A percentile compares a stretch with the other conserved stretches of the same genome.
These are phyloP conservation scores for Lasiosphaeria hispida DNA, from an alignment of 495 filamentous ascomycete genomes.

Conservation along the genomic window DNA sequence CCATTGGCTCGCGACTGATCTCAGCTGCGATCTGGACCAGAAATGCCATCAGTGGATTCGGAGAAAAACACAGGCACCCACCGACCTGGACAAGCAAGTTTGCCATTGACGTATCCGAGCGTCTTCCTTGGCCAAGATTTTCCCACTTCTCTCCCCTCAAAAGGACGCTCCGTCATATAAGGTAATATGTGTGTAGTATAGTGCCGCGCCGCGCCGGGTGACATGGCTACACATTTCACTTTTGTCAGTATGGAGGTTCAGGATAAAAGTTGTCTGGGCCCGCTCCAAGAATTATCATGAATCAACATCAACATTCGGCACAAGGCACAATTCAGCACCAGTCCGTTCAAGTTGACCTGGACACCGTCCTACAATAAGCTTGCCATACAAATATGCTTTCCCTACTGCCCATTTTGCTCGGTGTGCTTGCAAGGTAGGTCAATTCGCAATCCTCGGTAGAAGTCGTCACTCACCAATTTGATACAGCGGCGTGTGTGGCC, in stretches of 20 bases:
- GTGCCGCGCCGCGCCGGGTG: constrained; percentile 4
- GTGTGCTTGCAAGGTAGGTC: constrained; percentile 5
- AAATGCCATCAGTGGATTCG: neutral
- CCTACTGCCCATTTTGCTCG: constrained; percentile 3
- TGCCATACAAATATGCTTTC: constrained; percentile 3
- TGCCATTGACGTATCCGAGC: neutral
- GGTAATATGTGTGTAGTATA: constrained; percentile 20
- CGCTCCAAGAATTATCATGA: too few species aligned
- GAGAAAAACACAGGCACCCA: constrained; percentile 1
- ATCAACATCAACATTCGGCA: too few species aligned
- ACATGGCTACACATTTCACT: too few species aligned
- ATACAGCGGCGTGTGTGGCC: constrained; percentile 24
- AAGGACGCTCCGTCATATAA: constrained; percentile 27
- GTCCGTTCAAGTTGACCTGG: too few species aligned
- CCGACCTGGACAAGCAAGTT: constrained; percentile 8
- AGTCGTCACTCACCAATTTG: neutral
- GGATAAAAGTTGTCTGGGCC: too few species aligned
- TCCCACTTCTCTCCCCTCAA: constrained; percentile 4
- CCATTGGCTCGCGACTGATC: constrained; percentile 1
- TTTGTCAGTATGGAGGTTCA: too few species aligned
- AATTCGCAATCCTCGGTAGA: neutral
- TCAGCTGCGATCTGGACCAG: constrained; percentile 1
- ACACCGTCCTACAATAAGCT: too few species aligned
- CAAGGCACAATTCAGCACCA: neutral
- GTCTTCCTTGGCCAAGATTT: neutral